Evolutionary conservation across 768 basidiomycete genomes (phyloP).

Genomic region (Megacollybia marginata): DNA sequence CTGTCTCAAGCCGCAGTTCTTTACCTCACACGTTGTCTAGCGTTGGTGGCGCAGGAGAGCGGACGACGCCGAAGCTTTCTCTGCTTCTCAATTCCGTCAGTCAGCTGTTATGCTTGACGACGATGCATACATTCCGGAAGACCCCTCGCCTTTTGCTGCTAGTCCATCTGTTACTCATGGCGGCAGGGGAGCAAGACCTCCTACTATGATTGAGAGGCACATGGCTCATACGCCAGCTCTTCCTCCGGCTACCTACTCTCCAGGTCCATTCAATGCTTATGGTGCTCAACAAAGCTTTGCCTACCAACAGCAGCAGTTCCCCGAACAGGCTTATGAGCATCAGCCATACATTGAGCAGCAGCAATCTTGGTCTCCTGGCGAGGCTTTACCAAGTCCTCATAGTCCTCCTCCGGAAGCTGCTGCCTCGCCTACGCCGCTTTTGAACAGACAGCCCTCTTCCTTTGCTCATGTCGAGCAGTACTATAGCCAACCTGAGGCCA

Average conservation of each 20-base stretch:
- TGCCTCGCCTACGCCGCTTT: neutral
- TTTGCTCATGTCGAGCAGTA: neutral
- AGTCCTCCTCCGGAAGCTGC: neutral
- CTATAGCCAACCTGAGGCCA: neutral
- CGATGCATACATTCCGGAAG: too few relatives aligned
- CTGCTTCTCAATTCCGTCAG: too few relatives aligned
- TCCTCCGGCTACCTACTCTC: constrained; percentile 1
- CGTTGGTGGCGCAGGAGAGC: too few relatives aligned
- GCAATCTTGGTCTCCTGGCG: neutral
- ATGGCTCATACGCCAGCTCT: constrained; percentile 4
- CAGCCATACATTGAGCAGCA: neutral
- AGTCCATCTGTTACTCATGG: too few relatives aligned
- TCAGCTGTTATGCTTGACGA: too few relatives aligned
- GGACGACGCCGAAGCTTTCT: too few relatives aligned
- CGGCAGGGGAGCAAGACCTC: neutral
- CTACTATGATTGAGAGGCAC: constrained; percentile 6
- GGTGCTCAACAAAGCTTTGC: neutral
- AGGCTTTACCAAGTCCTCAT: neutral
- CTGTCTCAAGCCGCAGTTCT: too few relatives aligned
- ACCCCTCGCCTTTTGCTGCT: too few relatives aligned
- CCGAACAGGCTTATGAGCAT: constrained; percentile 1
- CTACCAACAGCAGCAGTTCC: neutral
- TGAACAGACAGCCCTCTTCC: constrained; percentile 4
- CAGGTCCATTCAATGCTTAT: neutral
- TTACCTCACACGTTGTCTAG: too few relatives aligned